Evolutionary conservation across 202 grass and related monocot genomes (phyloP).

Genomic region (Sporobolus alterniflorus): DNA sequence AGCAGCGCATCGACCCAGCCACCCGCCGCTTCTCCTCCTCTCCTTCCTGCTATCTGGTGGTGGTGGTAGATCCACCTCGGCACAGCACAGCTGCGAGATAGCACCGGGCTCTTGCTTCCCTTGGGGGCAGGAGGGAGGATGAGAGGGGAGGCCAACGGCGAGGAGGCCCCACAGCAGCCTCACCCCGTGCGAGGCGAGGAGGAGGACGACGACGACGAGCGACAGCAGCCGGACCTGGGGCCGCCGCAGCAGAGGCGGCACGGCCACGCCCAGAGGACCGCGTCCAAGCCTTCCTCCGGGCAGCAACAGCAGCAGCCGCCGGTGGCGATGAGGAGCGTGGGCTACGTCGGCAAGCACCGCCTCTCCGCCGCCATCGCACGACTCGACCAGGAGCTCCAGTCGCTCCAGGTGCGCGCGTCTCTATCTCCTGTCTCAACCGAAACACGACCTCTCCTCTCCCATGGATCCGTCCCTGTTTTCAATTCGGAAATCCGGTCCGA

Average conservation of each 20-base stretch:
- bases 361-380: constrained; percentile 84
- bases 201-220: not conserved
- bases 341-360: constrained; percentile 93
- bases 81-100: not conserved
- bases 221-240: not conserved
- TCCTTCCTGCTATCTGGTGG: not conserved
- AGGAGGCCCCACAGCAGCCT: not conserved
- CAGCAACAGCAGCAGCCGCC: not conserved
- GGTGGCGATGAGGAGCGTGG: constrained; percentile 41
- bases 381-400: constrained; percentile 93
- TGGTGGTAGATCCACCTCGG: not conserved
- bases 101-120: not conserved
- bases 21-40: not conserved
- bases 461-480: not conserved
- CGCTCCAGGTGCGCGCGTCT: constrained; percentile 60
- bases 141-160: constrained; percentile 48
- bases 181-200: not conserved
- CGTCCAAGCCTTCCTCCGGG: constrained; percentile 30
- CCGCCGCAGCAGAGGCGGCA: not conserved
- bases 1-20: not conserved
- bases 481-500: not conserved
- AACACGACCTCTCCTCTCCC: not conserved
- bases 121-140: constrained; percentile 1
- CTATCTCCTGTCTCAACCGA: not conserved
- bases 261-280: not conserved